Conservation (phyloP, 805 yeast genomes). For the Danielozyma ontarioensis region DNA sequence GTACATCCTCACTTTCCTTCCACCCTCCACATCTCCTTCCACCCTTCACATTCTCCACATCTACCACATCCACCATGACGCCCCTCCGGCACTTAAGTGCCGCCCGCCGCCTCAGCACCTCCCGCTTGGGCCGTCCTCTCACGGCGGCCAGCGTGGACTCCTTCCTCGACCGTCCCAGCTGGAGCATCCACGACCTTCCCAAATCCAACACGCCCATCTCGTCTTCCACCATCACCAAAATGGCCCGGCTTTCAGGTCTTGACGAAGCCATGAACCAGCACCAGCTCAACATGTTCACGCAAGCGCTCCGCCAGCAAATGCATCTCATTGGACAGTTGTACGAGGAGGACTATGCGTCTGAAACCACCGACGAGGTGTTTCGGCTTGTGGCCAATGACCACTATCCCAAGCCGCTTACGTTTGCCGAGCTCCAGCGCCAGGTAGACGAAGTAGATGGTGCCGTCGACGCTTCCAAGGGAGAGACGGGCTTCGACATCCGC, state of each 20-base stretch:
- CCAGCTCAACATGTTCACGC: conserved; percentile 24
- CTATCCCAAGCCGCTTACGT: conserved; percentile 18
- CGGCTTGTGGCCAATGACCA: conserved; percentile 33
- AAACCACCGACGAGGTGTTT: conserved; percentile 21
- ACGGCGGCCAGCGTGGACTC: no score
- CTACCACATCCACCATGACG: background rate
- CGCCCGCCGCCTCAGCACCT: no score
- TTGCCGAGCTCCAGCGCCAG: conserved; percentile 8
- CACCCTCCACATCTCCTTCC: background rate
- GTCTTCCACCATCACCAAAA: conserved; percentile 15
- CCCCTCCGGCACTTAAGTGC: background rate
- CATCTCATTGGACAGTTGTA: conserved; percentile 45
- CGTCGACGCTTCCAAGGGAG: conserved; percentile 19
- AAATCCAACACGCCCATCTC: background rate
- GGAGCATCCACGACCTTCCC: no score
- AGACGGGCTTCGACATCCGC: conserved; percentile 9
- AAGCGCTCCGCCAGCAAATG: conserved; percentile 42
- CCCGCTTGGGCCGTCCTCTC: no score
- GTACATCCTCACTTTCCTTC: background rate
- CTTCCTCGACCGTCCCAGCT: no score
- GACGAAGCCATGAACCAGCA: conserved; percentile 19
- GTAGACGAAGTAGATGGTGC: conserved; percentile 6
- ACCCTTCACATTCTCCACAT: conserved; percentile 2
- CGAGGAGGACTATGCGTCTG: conserved; percentile 10
- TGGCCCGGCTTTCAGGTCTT: conserved; percentile 48